phyloP scores from a whole-genome alignment of 495 filamentous ascomycete genomes.

The Chlorociboria aeruginascens region DNA sequence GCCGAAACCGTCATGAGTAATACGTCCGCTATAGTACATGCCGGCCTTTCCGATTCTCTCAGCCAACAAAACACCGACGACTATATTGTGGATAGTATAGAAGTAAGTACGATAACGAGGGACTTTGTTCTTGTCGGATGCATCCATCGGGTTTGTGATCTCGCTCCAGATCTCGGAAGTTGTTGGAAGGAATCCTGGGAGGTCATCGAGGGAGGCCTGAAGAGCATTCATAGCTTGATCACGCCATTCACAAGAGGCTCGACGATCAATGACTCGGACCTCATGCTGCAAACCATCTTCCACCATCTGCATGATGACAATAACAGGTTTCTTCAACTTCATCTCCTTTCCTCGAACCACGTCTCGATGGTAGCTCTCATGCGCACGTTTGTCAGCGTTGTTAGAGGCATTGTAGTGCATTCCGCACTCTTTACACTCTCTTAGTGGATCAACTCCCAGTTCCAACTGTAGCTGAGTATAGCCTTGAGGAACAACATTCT shows the following conservation, averaged over 20 bases:
- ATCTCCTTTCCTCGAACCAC: background rate
- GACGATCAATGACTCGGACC: background rate
- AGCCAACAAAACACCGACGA: background rate
- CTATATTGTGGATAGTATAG: background rate
- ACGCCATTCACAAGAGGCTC: too few relatives aligned
- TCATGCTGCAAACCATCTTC: background rate
- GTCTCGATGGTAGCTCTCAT: background rate
- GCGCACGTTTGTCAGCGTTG: background rate
- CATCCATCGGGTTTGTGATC: background rate
- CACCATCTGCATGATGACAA: background rate
- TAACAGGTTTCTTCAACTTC: background rate
- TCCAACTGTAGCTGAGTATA: conserved; percentile 5
- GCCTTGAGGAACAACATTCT: background rate
- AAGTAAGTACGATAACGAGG: conserved; percentile 5
- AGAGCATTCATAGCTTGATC: background rate
- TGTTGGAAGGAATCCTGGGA: background rate
- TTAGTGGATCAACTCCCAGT: background rate
- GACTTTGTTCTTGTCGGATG: background rate
- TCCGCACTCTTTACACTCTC: conserved; percentile 1
- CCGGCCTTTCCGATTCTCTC: conserved; percentile 1
- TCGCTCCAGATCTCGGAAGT: background rate
- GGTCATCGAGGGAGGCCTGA: background rate
- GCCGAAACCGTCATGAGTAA: background rate
- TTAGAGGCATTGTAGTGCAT: conserved; percentile 9
- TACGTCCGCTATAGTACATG: background rate